Percentiles rank a stretch among this genome's conserved stretches.
Evolutionary conservation across 1,139 yeast genomes (phyloP).

Genomic region (Candida sanyaensis): DNA sequence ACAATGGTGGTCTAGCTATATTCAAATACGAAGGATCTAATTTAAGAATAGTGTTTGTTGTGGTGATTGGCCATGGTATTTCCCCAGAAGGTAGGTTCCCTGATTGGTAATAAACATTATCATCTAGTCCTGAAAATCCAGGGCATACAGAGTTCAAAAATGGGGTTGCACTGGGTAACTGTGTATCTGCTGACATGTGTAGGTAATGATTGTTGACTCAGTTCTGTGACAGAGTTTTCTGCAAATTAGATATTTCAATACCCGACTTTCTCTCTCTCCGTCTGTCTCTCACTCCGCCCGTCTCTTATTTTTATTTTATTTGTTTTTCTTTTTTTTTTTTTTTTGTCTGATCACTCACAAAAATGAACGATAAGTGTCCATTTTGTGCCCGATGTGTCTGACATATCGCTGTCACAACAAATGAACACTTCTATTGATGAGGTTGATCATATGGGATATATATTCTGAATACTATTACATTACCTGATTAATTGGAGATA

Average conservation of each 20-base stretch:
- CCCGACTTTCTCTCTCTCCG: too few species aligned
- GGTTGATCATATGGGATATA: too few species aligned
- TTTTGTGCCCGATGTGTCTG: neutral
- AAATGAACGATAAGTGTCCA: neutral
- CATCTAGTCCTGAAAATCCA: slow-evolving; percentile 34
- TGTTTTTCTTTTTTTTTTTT: too few species aligned
- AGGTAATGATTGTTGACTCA: neutral
- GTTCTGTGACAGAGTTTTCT: too few species aligned
- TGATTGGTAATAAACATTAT: slow-evolving; percentile 35
- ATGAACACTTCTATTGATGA: too few species aligned
- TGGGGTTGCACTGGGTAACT: slow-evolving; percentile 12
- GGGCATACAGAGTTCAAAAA: slow-evolving; percentile 44
- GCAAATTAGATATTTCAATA: too few species aligned
- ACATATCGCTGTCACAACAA: too few species aligned
- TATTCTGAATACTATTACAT: too few species aligned
- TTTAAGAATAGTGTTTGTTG: slow-evolving; percentile 20
- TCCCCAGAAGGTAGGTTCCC: slow-evolving; percentile 13
- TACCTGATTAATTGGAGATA: too few species aligned
- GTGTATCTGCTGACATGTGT: neutral
- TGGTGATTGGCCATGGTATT: slow-evolving; percentile 38
- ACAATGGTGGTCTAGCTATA: slow-evolving; percentile 40
- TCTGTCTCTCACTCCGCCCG: too few species aligned
- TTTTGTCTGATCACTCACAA: neutral
- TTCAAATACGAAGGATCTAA: slow-evolving; percentile 34
- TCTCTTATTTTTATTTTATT: too few species aligned